A percentile compares a stretch with the other conserved stretches of the same genome.
These are phyloP conservation scores for Pseudopithomyces maydicus DNA, from an alignment of 2,329 filamentous ascomycete genomes.

Conservation along the genomic window DNA sequence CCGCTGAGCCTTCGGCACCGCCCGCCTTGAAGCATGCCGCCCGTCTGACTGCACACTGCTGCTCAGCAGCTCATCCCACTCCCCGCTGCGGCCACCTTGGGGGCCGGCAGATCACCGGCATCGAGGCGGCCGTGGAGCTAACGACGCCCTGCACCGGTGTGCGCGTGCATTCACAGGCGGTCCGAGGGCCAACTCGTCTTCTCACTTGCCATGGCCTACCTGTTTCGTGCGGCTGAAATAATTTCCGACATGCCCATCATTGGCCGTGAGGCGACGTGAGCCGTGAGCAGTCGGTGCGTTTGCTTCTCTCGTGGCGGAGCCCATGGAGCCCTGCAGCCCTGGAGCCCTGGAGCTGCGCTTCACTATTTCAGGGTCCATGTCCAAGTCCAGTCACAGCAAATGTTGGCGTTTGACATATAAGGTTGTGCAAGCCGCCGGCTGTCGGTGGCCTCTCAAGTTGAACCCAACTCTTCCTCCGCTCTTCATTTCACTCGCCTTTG, in stretches of 20 bases:
- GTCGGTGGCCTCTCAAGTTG: neutral
- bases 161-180: neutral
- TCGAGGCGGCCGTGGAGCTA: neutral
- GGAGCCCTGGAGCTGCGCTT: constrained; percentile 5
- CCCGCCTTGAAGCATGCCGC: neutral
- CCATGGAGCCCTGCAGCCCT: too few species aligned
- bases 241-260: constrained; percentile 7
- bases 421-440: constrained; percentile 1
- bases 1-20: neutral
- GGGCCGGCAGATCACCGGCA: neutral
- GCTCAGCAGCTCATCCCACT: neutral
- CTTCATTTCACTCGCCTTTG: constrained; percentile 4
- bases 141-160: neutral
- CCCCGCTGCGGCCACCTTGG: neutral
- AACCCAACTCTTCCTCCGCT: neutral
- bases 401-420: neutral
- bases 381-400: neutral
- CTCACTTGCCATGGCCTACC: neutral
- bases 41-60: neutral
- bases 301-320: constrained; percentile 2
- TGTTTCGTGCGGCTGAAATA: constrained; percentile 8
- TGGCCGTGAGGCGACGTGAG: constrained; percentile 1
- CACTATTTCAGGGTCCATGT: constrained; percentile 3
- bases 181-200: neutral
- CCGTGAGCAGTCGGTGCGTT: constrained; percentile 1